These are phyloP conservation scores for Cymbopogon citratus DNA, from an alignment of 176 grass and related monocot species.

Conservation along the genomic window DNA sequence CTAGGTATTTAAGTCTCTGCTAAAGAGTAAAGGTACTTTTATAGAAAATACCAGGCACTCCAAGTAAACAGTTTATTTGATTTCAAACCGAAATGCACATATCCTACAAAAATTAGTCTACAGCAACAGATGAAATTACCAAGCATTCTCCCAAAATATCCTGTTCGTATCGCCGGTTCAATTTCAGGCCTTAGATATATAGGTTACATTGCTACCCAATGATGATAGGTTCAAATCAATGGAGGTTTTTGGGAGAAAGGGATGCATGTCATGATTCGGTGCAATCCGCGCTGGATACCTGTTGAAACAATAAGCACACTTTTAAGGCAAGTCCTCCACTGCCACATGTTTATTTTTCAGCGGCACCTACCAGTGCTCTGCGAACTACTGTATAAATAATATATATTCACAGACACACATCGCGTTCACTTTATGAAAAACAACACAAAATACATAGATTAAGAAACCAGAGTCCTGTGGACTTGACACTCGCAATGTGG, in stretches of 20 bases:
- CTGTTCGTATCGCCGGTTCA: not conserved
- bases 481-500: slow-evolving; percentile 6
- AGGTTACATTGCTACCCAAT: not conserved
- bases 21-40: not conserved
- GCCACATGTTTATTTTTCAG: slow-evolving; percentile 13
- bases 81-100: not conserved
- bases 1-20: no score
- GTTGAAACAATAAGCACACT: not conserved
- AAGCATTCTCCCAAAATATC: not conserved
- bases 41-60: not conserved
- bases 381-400: not conserved
- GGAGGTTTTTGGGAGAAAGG: not conserved
- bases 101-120: not conserved
- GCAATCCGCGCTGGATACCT: slow-evolving; percentile 40
- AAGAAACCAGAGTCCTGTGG: not conserved
- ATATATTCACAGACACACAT: not conserved
- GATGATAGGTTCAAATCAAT: not conserved
- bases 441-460: not conserved
- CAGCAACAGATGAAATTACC: not conserved
- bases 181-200: no score
- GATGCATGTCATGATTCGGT: slow-evolving; percentile 10
- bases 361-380: not conserved
- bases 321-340: slow-evolving; percentile 22
- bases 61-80: not conserved
- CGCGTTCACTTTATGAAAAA: not conserved